These are phyloP conservation scores for Ricinus communis DNA, from an alignment of 345 rosid species.

Conservation along the genomic window DNA sequence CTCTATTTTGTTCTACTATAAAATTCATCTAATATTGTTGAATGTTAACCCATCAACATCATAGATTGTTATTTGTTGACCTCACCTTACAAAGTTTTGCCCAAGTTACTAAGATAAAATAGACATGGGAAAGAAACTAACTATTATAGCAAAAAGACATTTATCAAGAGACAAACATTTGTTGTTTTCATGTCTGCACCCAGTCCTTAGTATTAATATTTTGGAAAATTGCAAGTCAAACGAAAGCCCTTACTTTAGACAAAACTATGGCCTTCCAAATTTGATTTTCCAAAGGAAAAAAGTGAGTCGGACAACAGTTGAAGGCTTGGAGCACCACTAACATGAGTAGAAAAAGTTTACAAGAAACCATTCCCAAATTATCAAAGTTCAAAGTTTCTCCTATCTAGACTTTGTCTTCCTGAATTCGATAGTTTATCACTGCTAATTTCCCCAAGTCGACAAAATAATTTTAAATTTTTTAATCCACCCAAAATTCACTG, in stretches of 20 bases:
- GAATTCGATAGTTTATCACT: not conserved
- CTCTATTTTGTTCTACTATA: not conserved
- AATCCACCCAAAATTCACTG: not conserved
- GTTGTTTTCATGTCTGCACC: not conserved
- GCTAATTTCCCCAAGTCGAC: not conserved
- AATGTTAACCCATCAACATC: not conserved
- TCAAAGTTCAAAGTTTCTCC: not conserved
- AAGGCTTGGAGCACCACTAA: not conserved
- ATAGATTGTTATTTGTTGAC: not conserved
- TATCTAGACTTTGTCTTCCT: not conserved
- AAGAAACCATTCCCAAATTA: not conserved
- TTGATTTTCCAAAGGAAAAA: not conserved
- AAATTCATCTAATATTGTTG: not conserved
- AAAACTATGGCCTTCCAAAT: not conserved
- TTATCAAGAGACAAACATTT: not conserved
- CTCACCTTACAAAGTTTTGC: not conserved
- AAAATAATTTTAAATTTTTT: not conserved
- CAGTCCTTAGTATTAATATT: not conserved
- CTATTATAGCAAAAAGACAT: not conserved
- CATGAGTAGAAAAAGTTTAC: not conserved
- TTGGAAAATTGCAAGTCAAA: not conserved
- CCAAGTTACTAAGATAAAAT: not conserved
- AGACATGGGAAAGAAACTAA: not conserved
- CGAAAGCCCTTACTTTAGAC: not conserved
- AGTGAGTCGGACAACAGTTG: not conserved